Base-by-base conservation (phyloP, 176 grass and related monocot genomes). In the Musa itinerans region DNA sequence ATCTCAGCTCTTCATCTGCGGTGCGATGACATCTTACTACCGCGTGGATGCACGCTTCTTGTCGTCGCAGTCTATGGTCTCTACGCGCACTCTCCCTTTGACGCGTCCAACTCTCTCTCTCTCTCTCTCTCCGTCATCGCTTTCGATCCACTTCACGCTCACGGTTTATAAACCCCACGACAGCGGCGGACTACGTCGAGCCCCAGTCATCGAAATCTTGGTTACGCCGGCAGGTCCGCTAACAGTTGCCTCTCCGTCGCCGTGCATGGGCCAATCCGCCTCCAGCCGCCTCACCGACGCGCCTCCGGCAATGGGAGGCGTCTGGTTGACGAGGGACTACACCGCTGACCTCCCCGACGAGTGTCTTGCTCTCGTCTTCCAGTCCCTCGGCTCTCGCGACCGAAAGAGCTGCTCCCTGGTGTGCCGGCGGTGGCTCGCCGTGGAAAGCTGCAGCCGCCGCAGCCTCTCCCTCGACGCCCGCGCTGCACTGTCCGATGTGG, bases 311-410 rank as follows among this genome's bases (percentile, higher is more conserved):
- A 0, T 13, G 1, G 75, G n/a, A 1, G 16, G 20, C 43, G 9
- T 65, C 12, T 21, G 48, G 12, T 2, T 10, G 16, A 6, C 43
- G 55, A 13, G 19, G 9, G 95, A 99, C 80, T 68, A 89, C 86
- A 99, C 90, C 63, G 71, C 84, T 69, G 91, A 94, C 83, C 91
- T 99, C 1, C 96, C 96, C 19, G 89, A 99, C 79, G 88, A 99
- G 74, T 85, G 90, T 76, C 83, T 99, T 15, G 78, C 83, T 34
- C 63, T 99, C 69, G 76, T 99, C 62, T 92, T 99, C 73, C 81
- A 82, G 2, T 85, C 82, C 43, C 90, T 99, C 54, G 50, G 75
- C 11, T 69, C 91, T 3, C 10, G 74, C 56, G 96, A 92, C 62
- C 88, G 96, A 72, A 94, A 81, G 65, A 74, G 83, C 16, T 93